phyloP scores from a whole-genome alignment of 2,329 filamentous ascomycete species.

The Arthrobotrys iridis region DNA sequence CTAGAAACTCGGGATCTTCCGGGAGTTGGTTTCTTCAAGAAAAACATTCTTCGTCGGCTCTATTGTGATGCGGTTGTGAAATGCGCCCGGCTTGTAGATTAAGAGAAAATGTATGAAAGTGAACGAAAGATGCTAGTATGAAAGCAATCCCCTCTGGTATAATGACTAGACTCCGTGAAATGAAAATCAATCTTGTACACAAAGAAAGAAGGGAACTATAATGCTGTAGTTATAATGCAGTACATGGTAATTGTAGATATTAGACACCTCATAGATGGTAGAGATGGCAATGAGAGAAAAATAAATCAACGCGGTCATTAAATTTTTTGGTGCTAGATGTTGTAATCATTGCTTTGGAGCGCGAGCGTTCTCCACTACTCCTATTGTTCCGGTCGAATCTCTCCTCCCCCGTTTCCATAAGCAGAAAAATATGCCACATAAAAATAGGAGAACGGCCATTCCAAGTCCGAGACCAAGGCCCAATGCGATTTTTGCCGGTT shows the following conservation, averaged over 20 bases:
- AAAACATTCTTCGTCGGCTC: background rate
- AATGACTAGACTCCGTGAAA: conserved; percentile 42
- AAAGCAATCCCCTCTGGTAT: conserved; percentile 43
- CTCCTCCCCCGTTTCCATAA: conserved; percentile 30
- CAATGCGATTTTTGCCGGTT: conserved; percentile 33
- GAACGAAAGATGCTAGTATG: conserved; percentile 25
- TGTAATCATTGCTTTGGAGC: conserved; percentile 17
- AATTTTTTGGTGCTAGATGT: conserved; percentile 3
- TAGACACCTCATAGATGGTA: conserved; percentile 37
- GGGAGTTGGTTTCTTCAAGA: background rate
- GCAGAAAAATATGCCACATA: conserved; percentile 40
- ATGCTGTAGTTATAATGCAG: conserved; percentile 27
- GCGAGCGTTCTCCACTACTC: background rate
- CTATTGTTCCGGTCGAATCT: background rate
- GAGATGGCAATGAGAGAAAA: conserved; percentile 1
- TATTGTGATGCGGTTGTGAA: conserved; percentile 15
- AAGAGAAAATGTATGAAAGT: conserved; percentile 14
- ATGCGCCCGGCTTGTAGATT: conserved; percentile 22
- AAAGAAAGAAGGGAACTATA: conserved; percentile 22
- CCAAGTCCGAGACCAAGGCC: conserved; percentile 44
- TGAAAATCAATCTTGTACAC: conserved; percentile 49
- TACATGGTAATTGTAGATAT: conserved; percentile 42
- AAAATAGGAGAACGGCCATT: conserved; percentile 35
- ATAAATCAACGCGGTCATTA: conserved; percentile 30
- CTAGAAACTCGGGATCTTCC: conserved; percentile 2